Conservation (phyloP, 768 basidiomycete species). For the Ramaria sp. region DNA sequence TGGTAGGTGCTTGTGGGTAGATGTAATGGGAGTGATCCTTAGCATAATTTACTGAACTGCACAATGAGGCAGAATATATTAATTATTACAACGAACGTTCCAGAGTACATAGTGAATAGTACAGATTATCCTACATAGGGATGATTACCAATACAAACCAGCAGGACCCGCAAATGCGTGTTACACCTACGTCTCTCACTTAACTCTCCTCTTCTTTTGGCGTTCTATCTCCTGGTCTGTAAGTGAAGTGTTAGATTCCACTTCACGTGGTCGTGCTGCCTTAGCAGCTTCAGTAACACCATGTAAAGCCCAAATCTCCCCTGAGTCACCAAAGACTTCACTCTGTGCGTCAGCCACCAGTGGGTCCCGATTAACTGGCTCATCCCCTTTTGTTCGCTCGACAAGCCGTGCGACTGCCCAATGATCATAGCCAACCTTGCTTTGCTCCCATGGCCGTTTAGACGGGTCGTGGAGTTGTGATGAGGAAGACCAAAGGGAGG, state of each 20-base stretch:
- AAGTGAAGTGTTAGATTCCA: neutral
- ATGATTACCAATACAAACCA: too few species aligned
- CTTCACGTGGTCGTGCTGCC: neutral
- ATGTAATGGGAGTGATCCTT: too few species aligned
- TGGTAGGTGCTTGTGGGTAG: too few species aligned
- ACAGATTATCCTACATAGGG: too few species aligned
- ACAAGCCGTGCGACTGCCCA: slow-evolving; percentile 63
- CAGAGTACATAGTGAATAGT: too few species aligned
- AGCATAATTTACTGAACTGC: too few species aligned
- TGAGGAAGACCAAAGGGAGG: slow-evolving; percentile 22
- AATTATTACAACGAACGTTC: too few species aligned
- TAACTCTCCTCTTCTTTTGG: neutral
- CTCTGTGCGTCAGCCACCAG: neutral
- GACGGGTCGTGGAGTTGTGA: slow-evolving; percentile 38
- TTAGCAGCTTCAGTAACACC: neutral
- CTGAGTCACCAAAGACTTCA: slow-evolving; percentile 2
- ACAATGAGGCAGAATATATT: too few species aligned
- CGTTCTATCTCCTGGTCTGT: neutral
- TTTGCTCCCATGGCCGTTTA: slow-evolving; percentile 71
- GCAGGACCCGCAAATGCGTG: too few species aligned
- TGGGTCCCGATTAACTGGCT: neutral
- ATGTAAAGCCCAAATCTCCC: slow-evolving; percentile 4
- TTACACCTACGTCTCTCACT: too few species aligned
- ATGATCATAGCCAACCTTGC: slow-evolving; percentile 60
- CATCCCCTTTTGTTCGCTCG: slow-evolving; percentile 17